phyloP scores from a whole-genome alignment of 352 stramenopile species.

The Phytophthora tentaculata region DNA sequence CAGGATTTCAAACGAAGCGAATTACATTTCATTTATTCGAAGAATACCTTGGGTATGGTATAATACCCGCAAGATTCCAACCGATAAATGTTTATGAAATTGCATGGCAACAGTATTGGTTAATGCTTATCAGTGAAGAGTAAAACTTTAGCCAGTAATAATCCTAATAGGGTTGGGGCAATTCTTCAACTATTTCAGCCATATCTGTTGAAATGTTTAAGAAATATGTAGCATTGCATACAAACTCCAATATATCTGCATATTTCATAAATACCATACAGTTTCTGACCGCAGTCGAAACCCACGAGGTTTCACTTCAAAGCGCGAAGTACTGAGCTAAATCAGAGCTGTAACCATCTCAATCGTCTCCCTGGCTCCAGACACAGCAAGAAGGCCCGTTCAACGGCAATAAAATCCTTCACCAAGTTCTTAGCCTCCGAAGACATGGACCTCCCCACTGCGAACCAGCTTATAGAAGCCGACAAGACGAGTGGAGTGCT shows the following conservation, averaged over 20 bases:
- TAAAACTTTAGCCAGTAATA: too few relatives aligned
- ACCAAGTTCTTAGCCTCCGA: background rate
- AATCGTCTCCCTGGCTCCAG: background rate
- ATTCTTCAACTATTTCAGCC: too few relatives aligned
- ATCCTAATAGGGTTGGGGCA: too few relatives aligned
- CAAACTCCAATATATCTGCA: background rate
- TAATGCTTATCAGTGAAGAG: too few relatives aligned
- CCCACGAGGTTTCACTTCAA: background rate
- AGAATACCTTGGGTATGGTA: too few relatives aligned
- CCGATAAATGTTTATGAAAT: too few relatives aligned
- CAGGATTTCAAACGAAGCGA: too few relatives aligned
- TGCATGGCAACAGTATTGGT: too few relatives aligned
- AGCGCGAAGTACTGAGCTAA: background rate
- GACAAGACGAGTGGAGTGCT: background rate
- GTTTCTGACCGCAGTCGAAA: background rate
- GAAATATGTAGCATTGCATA: slow-evolving; percentile 1
- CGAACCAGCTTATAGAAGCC: background rate
- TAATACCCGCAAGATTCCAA: too few relatives aligned
- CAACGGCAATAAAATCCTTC: background rate
- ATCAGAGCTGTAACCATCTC: background rate
- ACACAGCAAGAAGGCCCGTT: background rate
- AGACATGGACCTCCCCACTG: background rate
- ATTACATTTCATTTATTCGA: too few relatives aligned
- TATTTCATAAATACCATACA: background rate
- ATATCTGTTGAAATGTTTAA: background rate